Conservation (phyloP, 495 filamentous ascomycete species). For the Sabuloglossum arenarium region DNA sequence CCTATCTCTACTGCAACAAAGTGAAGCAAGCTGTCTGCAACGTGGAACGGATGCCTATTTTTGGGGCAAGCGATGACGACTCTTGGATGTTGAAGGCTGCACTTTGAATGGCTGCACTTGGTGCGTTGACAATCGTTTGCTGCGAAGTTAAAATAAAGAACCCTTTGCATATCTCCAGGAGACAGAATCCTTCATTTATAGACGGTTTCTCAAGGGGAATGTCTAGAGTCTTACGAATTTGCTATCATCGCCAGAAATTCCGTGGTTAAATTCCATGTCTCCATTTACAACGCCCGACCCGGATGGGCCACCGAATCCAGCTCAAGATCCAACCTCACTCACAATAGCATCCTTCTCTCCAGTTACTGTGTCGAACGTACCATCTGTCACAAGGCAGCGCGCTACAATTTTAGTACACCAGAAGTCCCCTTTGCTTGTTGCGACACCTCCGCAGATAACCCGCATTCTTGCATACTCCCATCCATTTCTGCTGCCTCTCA, state of each 20-base stretch:
- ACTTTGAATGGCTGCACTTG: constrained; percentile 8
- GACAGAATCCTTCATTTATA: neutral
- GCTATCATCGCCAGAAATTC: constrained; percentile 28
- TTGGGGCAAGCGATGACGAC: neutral
- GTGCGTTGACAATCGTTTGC: neutral
- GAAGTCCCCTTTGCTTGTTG: constrained; percentile 80
- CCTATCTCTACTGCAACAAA: neutral
- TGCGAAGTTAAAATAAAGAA: neutral
- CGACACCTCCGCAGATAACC: constrained; percentile 85
- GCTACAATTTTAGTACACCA: constrained; percentile 90
- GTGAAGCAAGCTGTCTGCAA: neutral
- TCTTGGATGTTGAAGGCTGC: constrained; percentile 5
- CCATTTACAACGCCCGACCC: constrained; percentile 16
- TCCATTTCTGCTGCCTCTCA: constrained; percentile 73
- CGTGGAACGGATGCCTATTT: neutral
- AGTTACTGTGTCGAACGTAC: constrained; percentile 43
- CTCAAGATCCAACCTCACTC: constrained; percentile 35
- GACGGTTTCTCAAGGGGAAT: neutral
- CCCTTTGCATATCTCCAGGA: neutral
- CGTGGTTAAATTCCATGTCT: constrained; percentile 43
- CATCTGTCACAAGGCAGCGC: constrained; percentile 50
- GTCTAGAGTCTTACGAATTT: constrained; percentile 3
- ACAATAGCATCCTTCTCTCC: constrained; percentile 80
- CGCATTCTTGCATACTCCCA: constrained; percentile 84
- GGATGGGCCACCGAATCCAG: constrained; percentile 3